Evolutionary conservation across 495 filamentous ascomycete genomes (phyloP), one percentile per base, ranked within the genome.

Genomic region (Aeminium ludgeri): DNA sequence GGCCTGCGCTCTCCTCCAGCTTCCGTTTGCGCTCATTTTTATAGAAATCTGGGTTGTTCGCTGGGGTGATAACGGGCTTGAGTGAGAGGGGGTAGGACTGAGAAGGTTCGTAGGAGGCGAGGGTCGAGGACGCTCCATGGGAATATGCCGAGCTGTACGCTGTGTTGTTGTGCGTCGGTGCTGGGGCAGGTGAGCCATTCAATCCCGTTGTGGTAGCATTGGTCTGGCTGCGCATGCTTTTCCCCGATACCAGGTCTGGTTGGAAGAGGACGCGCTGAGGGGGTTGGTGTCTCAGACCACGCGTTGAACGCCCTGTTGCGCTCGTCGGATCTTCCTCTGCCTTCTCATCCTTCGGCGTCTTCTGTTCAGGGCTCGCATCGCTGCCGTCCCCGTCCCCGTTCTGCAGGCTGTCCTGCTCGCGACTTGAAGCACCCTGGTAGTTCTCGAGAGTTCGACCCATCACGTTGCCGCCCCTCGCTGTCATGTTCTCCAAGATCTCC

Each of bases 241-340:
- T 62, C 15, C 70, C 61, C 0, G 73, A 62, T 10, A 66, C 64
- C 0, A 78, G 68, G 45, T 86, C 82, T 2, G 82, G 81, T 51
- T 84, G 79, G 60, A 85, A 89, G n/a, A 84, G 70, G 5, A 80
- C 69, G 46, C 82, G 67, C 44, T 80, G 82, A 1, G 82, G 77
- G 25, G 82, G 82, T 16, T 77, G 77, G 53, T 85, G 80, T 36
- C 82, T 68, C 37, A 89, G 67, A 45, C 80, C 66, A 59, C 78
- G 66, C 12, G 76, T 77, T 19, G 67, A 68, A 23, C 79, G 62
- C 11, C 71, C 73, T 3, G 60, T 65, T 12, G 66, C 70, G 38
- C 66, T 72, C 10, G 71, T 69, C 3, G 71, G 68, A 27, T 78
- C 73, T 32, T 78, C 74, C 10, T 70, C 72, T 28, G 69, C 69